Conservation (phyloP, 352 stramenopile genomes). For the Phytophthora uliginosa region DNA sequence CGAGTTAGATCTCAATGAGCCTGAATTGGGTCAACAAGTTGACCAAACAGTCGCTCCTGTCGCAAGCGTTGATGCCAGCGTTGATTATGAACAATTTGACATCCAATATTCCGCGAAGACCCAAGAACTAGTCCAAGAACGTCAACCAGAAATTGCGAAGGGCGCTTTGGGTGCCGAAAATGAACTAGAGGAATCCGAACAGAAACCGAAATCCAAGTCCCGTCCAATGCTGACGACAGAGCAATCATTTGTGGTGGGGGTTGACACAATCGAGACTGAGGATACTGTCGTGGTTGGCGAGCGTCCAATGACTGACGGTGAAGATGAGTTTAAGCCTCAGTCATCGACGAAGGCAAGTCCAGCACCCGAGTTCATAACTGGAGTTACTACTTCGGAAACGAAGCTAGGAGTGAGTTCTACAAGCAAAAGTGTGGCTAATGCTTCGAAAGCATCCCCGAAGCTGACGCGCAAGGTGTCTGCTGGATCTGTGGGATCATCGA, state of each 20-base stretch:
- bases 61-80: background rate
- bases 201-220: slow-evolving; percentile 20
- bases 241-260: slow-evolving; percentile 73
- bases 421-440: slow-evolving; percentile 13
- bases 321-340: slow-evolving; percentile 53
- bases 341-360: slow-evolving; percentile 7
- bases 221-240: slow-evolving; percentile 76
- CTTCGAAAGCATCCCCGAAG: slow-evolving; percentile 13
- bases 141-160: background rate
- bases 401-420: slow-evolving; percentile 8
- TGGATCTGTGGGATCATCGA: slow-evolving; percentile 30
- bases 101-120: slow-evolving; percentile 1
- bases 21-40: background rate
- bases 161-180: slow-evolving; percentile 3
- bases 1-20: slow-evolving; percentile 14
- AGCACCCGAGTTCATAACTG: slow-evolving; percentile 21
- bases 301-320: slow-evolving; percentile 62
- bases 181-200: slow-evolving; percentile 16
- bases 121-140: background rate
- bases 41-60: background rate
- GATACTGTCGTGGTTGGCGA: slow-evolving; percentile 74
- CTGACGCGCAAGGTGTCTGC: slow-evolving; percentile 34
- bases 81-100: background rate
- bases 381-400: slow-evolving; percentile 10
- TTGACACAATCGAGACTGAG: slow-evolving; percentile 66